phyloP scores from a whole-genome alignment of 1,139 yeast genomes.

The Zygotorulaspora mrakii region DNA sequence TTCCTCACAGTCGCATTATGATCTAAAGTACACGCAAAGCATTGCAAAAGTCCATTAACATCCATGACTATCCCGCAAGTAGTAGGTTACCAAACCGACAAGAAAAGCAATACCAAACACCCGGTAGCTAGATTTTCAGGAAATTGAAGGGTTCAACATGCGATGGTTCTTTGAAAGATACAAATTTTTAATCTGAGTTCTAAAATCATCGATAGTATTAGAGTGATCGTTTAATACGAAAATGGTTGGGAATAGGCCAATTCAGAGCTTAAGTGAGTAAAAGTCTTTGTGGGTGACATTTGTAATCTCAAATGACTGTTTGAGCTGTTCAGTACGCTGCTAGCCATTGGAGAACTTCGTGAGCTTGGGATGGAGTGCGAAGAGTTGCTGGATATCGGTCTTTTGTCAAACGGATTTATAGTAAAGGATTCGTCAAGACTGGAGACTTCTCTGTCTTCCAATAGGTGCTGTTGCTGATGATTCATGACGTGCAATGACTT shows the following conservation, averaged over 20 bases:
- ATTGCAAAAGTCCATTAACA: constrained; percentile 59
- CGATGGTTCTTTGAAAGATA: neutral
- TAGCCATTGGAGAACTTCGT: constrained; percentile 9
- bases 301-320: constrained; percentile 19
- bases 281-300: constrained; percentile 27
- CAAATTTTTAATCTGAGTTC: constrained; percentile 1
- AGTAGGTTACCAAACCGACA: too few relatives aligned
- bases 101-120: too few relatives aligned
- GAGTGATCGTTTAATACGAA: constrained; percentile 7
- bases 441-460: neutral
- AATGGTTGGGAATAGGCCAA: constrained; percentile 36
- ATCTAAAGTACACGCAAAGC: constrained; percentile 78
- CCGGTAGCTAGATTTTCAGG: too few relatives aligned
- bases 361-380: constrained; percentile 11
- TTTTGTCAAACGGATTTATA: constrained; percentile 5
- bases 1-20: constrained; percentile 60
- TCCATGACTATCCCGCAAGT: too few relatives aligned
- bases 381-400: constrained; percentile 9
- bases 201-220: neutral
- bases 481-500: neutral
- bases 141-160: too few relatives aligned
- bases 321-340: constrained; percentile 9
- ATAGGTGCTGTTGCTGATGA: neutral
- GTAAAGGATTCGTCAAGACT: constrained; percentile 2
- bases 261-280: constrained; percentile 26